Percentiles rank a stretch among this genome's conserved stretches.
Conservation (phyloP, 371 early-diverging fungal genomes). For the Smittium culicis region DNA sequence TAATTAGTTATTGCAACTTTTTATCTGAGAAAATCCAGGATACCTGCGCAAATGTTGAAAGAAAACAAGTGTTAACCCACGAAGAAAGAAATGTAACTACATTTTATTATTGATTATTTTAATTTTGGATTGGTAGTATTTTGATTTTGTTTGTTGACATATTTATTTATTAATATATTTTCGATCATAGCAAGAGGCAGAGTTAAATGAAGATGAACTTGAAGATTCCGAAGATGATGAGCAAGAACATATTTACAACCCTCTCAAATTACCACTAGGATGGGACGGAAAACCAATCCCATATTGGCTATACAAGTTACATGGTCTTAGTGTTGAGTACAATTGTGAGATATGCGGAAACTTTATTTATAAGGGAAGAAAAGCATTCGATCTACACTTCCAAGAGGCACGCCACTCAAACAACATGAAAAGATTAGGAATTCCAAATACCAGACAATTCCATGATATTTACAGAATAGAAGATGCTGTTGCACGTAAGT, state of each 20-base stretch:
- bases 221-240: slow-evolving; percentile 72
- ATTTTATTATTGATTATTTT: slow-evolving; percentile 9
- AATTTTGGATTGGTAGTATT: slow-evolving; percentile 7
- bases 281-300: slow-evolving; percentile 99
- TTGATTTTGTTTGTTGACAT: not conserved
- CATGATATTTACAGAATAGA: slow-evolving; percentile 86
- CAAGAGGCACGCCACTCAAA: slow-evolving; percentile 88
- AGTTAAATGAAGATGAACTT: slow-evolving; percentile 54
- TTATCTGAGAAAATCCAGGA: slow-evolving; percentile 52
- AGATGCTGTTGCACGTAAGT: slow-evolving; percentile 58
- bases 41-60: slow-evolving; percentile 73
- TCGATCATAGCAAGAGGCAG: slow-evolving; percentile 46
- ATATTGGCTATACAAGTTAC: slow-evolving; percentile 95
- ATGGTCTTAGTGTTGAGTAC: slow-evolving; percentile 89
- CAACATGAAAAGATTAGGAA: slow-evolving; percentile 87
- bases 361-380: slow-evolving; percentile 89
- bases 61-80: slow-evolving; percentile 88
- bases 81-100: slow-evolving; percentile 42
- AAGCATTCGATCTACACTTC: slow-evolving; percentile 89
- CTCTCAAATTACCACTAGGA: slow-evolving; percentile 87
- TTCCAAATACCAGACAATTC: slow-evolving; percentile 85
- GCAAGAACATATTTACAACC: slow-evolving; percentile 86
- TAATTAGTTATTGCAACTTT: slow-evolving; percentile 44
- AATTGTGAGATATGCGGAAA: slow-evolving; percentile 96
- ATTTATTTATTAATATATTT: slow-evolving; percentile 5